Conservation (phyloP, 768 basidiomycete species). For the Guyanaporus albipodus region DNA sequence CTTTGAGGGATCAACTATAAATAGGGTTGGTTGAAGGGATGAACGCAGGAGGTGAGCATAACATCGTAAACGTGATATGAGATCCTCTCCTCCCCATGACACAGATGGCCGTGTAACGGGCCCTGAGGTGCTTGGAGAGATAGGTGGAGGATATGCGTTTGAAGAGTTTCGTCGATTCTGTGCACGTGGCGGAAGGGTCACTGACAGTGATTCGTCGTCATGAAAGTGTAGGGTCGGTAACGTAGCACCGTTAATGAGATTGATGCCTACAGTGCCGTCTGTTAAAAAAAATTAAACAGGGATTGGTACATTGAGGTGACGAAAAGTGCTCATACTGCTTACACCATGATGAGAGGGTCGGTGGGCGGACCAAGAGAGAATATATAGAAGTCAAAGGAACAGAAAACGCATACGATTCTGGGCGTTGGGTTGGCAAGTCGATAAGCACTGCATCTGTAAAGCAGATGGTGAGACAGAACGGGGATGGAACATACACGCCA, state of each 20-base stretch:
- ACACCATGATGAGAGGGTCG: constrained; percentile 85
- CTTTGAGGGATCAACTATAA: constrained; percentile 87
- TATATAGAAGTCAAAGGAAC: constrained; percentile 87
- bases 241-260: constrained; percentile 80
- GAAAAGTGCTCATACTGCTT: constrained; percentile 25
- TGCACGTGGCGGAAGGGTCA: constrained; percentile 43
- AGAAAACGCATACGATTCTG: constrained; percentile 95
- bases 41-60: constrained; percentile 85
- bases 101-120: constrained; percentile 40
- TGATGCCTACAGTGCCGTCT: constrained; percentile 89
- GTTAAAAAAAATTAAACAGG: not conserved
- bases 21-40: constrained; percentile 78
- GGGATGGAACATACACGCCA: constrained; percentile 11
- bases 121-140: constrained; percentile 43
- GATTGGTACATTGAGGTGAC: not conserved
- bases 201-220: constrained; percentile 91
- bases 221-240: constrained; percentile 93
- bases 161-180: constrained; percentile 36
- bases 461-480: constrained; percentile 6
- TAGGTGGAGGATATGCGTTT: constrained; percentile 61
- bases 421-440: constrained; percentile 75
- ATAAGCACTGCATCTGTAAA: constrained; percentile 75
- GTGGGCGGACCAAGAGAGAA: constrained; percentile 81
- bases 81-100: constrained; percentile 86
- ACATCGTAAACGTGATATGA: constrained; percentile 68